A percentile compares a stretch with the other conserved stretches of the same genome.
Conservation (phyloP, 768 basidiomycete genomes). For the Lactarius pseudohatsudake region DNA sequence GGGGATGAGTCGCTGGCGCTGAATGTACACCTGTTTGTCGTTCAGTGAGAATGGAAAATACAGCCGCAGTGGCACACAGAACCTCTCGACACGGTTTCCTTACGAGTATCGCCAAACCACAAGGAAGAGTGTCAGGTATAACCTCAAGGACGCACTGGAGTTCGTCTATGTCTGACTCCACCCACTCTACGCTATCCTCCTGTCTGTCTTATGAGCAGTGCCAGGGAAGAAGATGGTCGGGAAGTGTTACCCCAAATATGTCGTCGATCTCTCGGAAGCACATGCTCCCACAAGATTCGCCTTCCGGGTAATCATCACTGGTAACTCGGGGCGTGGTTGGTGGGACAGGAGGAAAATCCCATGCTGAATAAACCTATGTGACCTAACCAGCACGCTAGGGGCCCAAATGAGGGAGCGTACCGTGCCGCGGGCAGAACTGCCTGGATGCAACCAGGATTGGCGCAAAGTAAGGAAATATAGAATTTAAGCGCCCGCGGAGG, state of each 20-base stretch:
- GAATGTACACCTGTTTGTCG: constrained; percentile 13
- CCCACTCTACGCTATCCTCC: constrained; percentile 14
- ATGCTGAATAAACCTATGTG: background rate
- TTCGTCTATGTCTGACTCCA: constrained; percentile 18
- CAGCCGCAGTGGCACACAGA: background rate
- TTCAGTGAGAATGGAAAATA: background rate
- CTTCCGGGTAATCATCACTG: constrained; percentile 14
- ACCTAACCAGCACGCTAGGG: background rate
- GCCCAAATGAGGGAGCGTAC: constrained; percentile 12
- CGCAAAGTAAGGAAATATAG: constrained; percentile 29
- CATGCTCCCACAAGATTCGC: constrained; percentile 1
- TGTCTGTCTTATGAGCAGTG: background rate
- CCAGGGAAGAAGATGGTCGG: background rate
- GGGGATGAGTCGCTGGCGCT: constrained; percentile 18
- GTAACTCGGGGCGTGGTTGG: constrained; percentile 13
- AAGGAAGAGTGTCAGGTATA: constrained; percentile 24
- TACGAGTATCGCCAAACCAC: constrained; percentile 27
- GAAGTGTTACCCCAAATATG: background rate
- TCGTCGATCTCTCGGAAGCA: constrained; percentile 17
- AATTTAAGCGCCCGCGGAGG: constrained; percentile 33
- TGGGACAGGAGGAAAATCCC: background rate
- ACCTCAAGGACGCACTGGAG: constrained; percentile 23
- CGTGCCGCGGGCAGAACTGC: constrained; percentile 9
- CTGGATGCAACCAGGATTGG: constrained; percentile 28
- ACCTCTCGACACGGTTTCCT: constrained; percentile 27